Base-by-base conservation (phyloP, 2,329 filamentous ascomycete genomes). In the Penicillium sp. region DNA sequence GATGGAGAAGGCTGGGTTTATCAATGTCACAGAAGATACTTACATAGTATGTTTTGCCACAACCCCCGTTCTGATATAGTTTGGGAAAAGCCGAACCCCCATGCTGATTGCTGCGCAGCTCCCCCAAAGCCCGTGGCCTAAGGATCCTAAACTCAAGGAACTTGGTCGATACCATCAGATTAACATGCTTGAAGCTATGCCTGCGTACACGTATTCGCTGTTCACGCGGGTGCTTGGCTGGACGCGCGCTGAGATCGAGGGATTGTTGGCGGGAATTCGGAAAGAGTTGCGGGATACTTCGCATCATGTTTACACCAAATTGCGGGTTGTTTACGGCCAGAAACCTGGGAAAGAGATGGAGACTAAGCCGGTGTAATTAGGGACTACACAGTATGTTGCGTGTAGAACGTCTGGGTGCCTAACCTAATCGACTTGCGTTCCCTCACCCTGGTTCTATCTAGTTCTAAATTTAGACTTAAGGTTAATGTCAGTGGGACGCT, bases 61-160 rank as follows among this genome's bases (percentile, higher is more conserved):
- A 28, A 11, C 2, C 6, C 12, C 5, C 5, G 8, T 12, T 5
- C 22, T 25, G 22, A 8, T 8, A 25, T 4, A 7, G 7, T 6
- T 25, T 3, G 19, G 19, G 22, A 25, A 6, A 16, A 18, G 18
- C 13, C 9, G 8, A 28, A n/a, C 13, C 37, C 10, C 4, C 16
- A 4, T 44, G 5, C 46, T 58, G 19, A 59, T 19, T 13, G n/a
- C 22, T 19, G 9, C 11, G 42, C 36, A 69, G 60, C 75, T 78
- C 66, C 79, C 79, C 0, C 71, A 70, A 29, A 78, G 76, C 55
- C 61, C 69, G 10, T 82, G 80, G 79, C 75, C 78, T 0, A 75
- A 73, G 37, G 75, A 80, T 34, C 68, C 70, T 5, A 72, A 74
- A 22, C 70, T 77, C 41, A 82, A 81, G 59, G 73, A 80, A 38